Base-by-base conservation (phyloP, 441 rosid genomes). In the Brassica balearica region DNA sequence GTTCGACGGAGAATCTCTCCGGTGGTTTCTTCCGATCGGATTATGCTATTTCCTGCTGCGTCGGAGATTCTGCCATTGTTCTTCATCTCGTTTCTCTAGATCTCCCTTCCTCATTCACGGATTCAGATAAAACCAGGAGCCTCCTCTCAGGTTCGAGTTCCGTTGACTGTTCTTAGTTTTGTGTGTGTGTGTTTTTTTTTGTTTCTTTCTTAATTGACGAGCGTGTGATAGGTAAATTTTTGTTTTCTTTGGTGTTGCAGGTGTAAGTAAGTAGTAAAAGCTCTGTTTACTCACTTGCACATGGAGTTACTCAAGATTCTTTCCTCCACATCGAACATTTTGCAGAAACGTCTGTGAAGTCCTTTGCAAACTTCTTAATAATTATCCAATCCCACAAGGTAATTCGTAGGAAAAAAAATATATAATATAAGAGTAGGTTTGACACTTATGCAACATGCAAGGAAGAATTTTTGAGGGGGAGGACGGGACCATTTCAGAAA, bases 261-360 rank as follows among this genome's bases (percentile, higher is more conserved):
- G 76, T 71, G 59, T 59, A 14, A 75, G 59, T 59, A 14, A 75
- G 58, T 14, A 51, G 19, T 14, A n/a, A 36, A 51, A 46, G 48
- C 51, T 61, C 64, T 72, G 51, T 72, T 48, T 72, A 61, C 83
- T 36, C 74, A 29, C 66, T 80, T 19, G 84, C 88, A 77, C 82
- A 82, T 77, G 86, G 83, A 81, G 77, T 19, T 67, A 14, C 77
- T 73, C 72, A 77, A 82, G 78, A 84, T 77, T 84, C 84, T 83
- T 83, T 34, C 74, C 72, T 63, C 69, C 75, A 81, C 51, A 71
- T 56, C 73, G 64, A 80, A 78, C 88, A 87, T 86, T 87, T 81
- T 81, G 56, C 66, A 81, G 77, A 76, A 48, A n/a, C 56, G 2
- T 48, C 65, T 70, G 72, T 79, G 69, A 84, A 74, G 1, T 81